Evolutionary conservation across 495 filamentous ascomycete species (phyloP).

Genomic region (Cetradonia linearis): DNA sequence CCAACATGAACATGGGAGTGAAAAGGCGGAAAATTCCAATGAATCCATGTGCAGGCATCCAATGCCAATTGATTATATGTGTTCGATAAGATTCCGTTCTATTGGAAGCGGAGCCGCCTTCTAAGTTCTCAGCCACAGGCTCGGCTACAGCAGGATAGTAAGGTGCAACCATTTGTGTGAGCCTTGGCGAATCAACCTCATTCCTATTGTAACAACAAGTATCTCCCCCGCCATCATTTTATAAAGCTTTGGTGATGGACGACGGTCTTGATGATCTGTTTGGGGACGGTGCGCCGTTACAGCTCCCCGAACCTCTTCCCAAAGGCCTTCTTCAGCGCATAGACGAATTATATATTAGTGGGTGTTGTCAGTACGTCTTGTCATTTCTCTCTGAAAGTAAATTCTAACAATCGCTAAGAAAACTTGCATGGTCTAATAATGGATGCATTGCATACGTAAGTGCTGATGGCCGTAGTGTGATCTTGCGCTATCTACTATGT

Average conservation of each 20-base stretch:
- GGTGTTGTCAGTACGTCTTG: constrained; percentile 70
- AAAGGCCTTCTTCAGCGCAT: constrained; percentile 62
- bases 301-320: constrained; percentile 42
- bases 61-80: background rate
- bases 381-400: constrained; percentile 3
- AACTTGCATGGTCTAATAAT: constrained; percentile 78
- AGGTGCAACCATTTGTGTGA: background rate
- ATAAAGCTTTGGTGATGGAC: constrained; percentile 43
- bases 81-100: background rate
- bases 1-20: background rate
- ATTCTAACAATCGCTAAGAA: constrained; percentile 40
- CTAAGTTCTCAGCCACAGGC: background rate
- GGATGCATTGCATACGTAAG: constrained; percentile 81
- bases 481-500: constrained; percentile 61
- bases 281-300: constrained; percentile 53
- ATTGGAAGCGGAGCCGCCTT: constrained; percentile 1
- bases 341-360: constrained; percentile 66
- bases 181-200: background rate
- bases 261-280: constrained; percentile 69
- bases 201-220: background rate
- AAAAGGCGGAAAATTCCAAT: background rate
- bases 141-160: background rate
- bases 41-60: background rate
- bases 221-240: background rate
- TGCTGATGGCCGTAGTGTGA: constrained; percentile 54